Evolutionary conservation across 805 yeast species (phyloP), one percentile per base, ranked within the genome.

Genomic region (Candida maltosa): DNA sequence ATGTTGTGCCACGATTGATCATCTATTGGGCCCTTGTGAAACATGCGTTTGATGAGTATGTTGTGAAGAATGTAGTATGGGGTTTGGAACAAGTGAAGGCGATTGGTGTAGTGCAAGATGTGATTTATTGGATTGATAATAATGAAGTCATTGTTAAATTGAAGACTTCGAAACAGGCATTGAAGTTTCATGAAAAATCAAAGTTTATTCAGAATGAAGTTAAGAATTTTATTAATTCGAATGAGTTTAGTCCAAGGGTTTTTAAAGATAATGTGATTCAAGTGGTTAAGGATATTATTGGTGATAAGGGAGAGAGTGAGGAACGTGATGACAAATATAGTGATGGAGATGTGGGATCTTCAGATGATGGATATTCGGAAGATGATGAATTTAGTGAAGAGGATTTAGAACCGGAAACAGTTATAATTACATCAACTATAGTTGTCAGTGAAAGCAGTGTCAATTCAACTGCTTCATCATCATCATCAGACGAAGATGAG

Each of bases 141-240:
- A 24, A 30, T 27, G 32, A 38, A 14, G 23, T 32, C 16, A 26
- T 39, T 25, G 22, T 39, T 11, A 30, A 30, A 23, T 16, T 42
- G 11, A 16, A 26, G 9, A 15, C 21, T 19, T 34, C 40, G 7
- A 39, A 40, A 22, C 28, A 30, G 19, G 40, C 39, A 9, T 29
- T 26, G 5, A 44, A 49, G 23, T 48, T 58, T 26, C 48, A 51
- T 6, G 46, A 51, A 29, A 50, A 46, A 34, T 47, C 44, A 6
- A 31, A 46, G 16, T 60, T 60, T 35, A 36, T 60, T 25, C 45
- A 45, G 21, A 41, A 39, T 10, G 66, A 60, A 29, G 51, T 57
- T 29, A 44, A 46, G 18, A 57, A 51, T 33, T 46, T 58, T 29
- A 29, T 52, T 31, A 45, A 49, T 26, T 49, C 47, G 31, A 40